Base-by-base conservation (phyloP, 2,329 filamentous ascomycete genomes). In the Uncinocarpus reesii region DNA sequence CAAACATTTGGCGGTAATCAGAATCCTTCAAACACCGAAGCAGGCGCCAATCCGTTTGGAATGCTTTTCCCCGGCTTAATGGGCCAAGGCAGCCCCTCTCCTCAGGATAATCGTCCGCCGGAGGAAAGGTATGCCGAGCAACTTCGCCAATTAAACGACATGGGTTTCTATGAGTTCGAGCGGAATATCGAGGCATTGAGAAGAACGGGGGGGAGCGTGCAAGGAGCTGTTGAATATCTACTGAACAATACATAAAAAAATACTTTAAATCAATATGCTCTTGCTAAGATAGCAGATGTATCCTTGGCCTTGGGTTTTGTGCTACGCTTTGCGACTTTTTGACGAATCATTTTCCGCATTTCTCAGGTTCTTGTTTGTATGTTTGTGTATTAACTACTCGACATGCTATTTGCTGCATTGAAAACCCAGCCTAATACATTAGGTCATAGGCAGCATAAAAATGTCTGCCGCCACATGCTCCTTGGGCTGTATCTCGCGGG, bases 101-200 rank as follows among this genome's bases (percentile, higher is more conserved):
- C 87, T 4, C 67, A 76, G 2, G 92, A 98, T 67, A 94, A 76
- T 60, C 78, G 90, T 53, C 89, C 92, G 3, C 90, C 92, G 0
- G 92, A 98, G 72, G 92, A 96, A 67, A 75, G 86, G 51, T 98
- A 95, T 59, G 88, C 85, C 2, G 81, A 86, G 26, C 90, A 98
- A 68, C 73, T 98, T 42, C 76, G 87, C 52, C 88, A 96, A 69
- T 71, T 98, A 53, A 98, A 98, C 65, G 92, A 96, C 56, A 98
- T 98, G 92, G 92, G 92, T 2, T 98, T 98, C 69, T 95, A 81
- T 63, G 89, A 98, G 62, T 98, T 96, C 61, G 90, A 98, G 45
- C 74, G 85, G 57, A 98, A 98, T 58, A 80, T 98, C 26, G 81
- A 84, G 48, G 92, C 92, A 4, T 70, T 98, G 60, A 77, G 90